Conservation (phyloP, 345 rosid species). For the Lenwebbia sp. region DNA sequence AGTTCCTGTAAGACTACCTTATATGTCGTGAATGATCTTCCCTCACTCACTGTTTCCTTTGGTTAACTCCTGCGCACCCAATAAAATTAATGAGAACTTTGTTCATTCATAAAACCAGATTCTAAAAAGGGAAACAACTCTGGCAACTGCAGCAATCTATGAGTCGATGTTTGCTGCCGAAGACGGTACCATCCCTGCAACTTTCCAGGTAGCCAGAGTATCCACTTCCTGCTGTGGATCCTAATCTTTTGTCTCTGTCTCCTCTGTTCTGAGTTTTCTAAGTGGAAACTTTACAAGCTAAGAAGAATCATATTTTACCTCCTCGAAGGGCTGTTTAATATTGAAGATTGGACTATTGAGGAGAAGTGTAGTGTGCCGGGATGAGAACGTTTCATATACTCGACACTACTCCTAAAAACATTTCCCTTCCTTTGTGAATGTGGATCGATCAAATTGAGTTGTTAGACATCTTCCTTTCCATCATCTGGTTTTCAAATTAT, state of each 20-base stretch:
- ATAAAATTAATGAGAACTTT: background rate
- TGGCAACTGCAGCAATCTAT: conserved; percentile 95
- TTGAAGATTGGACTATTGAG: background rate
- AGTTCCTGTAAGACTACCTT: conserved; percentile 29
- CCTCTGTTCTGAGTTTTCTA: background rate
- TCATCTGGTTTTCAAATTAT: background rate
- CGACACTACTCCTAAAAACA: background rate
- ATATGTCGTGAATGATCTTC: background rate
- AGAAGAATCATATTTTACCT: background rate
- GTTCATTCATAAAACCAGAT: conserved; percentile 22
- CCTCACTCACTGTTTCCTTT: background rate
- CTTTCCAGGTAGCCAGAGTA: conserved; percentile 58
- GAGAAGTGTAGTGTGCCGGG: background rate
- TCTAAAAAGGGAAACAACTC: conserved; percentile 73
- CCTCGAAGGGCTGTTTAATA: background rate
- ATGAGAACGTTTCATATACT: background rate
- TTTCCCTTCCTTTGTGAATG: background rate
- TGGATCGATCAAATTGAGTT: background rate
- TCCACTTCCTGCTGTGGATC: background rate
- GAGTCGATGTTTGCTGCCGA: conserved; percentile 90
- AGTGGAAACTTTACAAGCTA: background rate
- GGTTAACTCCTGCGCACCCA: background rate
- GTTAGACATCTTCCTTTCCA: background rate
- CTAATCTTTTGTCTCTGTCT: background rate
- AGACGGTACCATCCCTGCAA: conserved; percentile 88